phyloP scores from a whole-genome alignment of 2,329 filamentous ascomycete species.

The Tolypocladium cylindrosporum region DNA sequence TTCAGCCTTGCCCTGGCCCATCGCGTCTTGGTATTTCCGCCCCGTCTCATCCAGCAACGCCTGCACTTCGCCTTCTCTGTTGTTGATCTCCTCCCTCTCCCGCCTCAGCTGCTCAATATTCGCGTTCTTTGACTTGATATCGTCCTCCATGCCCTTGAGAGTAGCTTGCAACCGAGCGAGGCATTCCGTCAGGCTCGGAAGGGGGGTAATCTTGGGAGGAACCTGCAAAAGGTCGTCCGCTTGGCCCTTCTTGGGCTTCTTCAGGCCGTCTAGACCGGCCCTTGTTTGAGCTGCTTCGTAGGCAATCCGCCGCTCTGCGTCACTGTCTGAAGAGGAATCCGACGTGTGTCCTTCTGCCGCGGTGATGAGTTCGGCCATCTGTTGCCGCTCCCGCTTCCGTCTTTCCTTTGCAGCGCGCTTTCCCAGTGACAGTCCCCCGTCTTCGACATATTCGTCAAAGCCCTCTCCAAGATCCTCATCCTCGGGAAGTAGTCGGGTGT shows the following conservation, averaged over 20 bases:
- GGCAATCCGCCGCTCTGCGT: conserved; percentile 62
- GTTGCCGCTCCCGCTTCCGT: conserved; percentile 52
- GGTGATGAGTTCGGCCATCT: conserved; percentile 77
- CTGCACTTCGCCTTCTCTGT: conserved; percentile 72
- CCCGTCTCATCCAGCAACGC: conserved; percentile 71
- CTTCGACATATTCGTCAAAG: conserved; percentile 84
- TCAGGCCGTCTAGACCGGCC: conserved; percentile 71
- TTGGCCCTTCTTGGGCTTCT: conserved; percentile 27
- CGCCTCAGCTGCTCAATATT: conserved; percentile 56
- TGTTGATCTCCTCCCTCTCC: conserved; percentile 58
- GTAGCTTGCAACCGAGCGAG: conserved; percentile 53
- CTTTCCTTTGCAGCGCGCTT: conserved; percentile 69
- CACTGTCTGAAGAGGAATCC: conserved; percentile 58
- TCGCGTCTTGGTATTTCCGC: conserved; percentile 43
- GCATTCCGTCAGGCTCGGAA: conserved; percentile 64
- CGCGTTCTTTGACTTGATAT: conserved; percentile 48
- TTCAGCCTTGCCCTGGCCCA: conserved; percentile 20
- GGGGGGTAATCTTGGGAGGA: conserved; percentile 64
- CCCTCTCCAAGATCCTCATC: conserved; percentile 92
- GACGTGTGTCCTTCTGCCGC: conserved; percentile 61
- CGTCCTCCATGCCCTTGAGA: conserved; percentile 52
- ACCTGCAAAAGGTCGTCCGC: conserved; percentile 38
- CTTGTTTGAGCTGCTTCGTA: conserved; percentile 83
- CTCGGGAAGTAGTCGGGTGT: conserved; percentile 68
- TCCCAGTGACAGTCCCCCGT: conserved; percentile 70